These are phyloP conservation scores for Dactylellina cionopaga DNA, from an alignment of 2,329 filamentous ascomycete species.

Conservation along the genomic window DNA sequence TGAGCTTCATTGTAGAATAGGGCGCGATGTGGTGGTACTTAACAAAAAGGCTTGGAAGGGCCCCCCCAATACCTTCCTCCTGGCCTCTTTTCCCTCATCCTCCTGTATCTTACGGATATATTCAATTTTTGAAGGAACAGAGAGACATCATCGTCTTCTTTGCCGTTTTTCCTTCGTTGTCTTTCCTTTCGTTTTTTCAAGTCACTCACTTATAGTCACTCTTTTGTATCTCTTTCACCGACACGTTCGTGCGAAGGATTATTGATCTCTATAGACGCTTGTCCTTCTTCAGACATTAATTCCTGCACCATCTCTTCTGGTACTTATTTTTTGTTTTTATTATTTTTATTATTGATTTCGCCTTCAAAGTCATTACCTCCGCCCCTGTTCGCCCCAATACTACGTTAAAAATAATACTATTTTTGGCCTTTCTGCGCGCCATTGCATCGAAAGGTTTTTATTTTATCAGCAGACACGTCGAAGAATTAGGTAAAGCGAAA, in stretches of 20 bases:
- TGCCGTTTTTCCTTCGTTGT: conserved; percentile 20
- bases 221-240: conserved; percentile 41
- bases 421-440: conserved; percentile 16
- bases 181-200: conserved; percentile 17
- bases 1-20: conserved; percentile 24
- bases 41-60: conserved; percentile 50
- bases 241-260: conserved; percentile 1
- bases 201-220: conserved; percentile 46
- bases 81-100: conserved; percentile 21
- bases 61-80: conserved; percentile 38
- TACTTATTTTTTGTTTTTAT: conserved; percentile 19
- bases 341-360: not conserved
- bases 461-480: conserved; percentile 40
- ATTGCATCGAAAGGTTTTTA: conserved; percentile 24
- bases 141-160: conserved; percentile 20
- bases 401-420: conserved; percentile 30
- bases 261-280: conserved; percentile 35
- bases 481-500: conserved; percentile 38
- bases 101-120: conserved; percentile 46
- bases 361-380: conserved; percentile 19
- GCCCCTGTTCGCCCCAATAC: conserved; percentile 25
- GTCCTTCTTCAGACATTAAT: conserved; percentile 36
- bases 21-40: conserved; percentile 36
- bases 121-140: conserved; percentile 43
- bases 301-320: conserved; percentile 32